These are phyloP conservation scores for Sporothrix sp. DNA, from an alignment of 2,329 filamentous ascomycete species.

Conservation along the genomic window DNA sequence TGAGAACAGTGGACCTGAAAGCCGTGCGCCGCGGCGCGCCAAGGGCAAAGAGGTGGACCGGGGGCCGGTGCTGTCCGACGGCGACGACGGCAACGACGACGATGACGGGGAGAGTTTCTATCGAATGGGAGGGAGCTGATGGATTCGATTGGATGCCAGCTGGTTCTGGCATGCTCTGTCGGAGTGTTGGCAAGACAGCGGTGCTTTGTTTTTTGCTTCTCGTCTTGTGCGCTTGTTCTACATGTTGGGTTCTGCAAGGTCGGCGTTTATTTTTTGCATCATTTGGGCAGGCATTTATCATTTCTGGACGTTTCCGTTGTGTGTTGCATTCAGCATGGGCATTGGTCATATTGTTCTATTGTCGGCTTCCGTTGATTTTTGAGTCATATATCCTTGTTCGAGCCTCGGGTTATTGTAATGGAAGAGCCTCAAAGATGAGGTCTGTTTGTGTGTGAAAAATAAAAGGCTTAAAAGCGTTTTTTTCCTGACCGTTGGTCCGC, in stretches of 20 bases:
- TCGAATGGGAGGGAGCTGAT: not conserved
- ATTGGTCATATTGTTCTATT: too few species aligned
- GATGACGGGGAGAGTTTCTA: slow-evolving; percentile 19
- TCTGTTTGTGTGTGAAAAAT: not conserved
- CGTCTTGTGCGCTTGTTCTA: not conserved
- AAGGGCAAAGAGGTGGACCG: slow-evolving; percentile 40
- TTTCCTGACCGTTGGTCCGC: too few species aligned
- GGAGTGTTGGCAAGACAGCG: too few species aligned
- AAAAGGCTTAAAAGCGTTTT: too few species aligned
- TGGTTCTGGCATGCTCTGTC: too few species aligned
- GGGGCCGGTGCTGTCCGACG: slow-evolving; percentile 19
- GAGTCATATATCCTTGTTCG: too few species aligned
- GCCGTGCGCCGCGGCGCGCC: slow-evolving; percentile 6
- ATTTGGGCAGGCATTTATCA: not conserved
- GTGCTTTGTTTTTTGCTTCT: not conserved
- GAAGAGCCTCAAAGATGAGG: not conserved
- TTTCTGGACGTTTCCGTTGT: slow-evolving; percentile 1
- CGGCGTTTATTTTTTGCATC: not conserved
- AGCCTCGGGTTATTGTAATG: not conserved
- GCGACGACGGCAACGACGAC: slow-evolving; percentile 21
- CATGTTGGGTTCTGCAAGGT: not conserved
- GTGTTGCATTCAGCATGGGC: not conserved
- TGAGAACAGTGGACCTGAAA: slow-evolving; percentile 16
- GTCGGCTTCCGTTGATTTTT: too few species aligned
- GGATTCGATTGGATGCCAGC: too few species aligned